A percentile compares a stretch with the other conserved stretches of the same genome.
Conservation (phyloP, 805 yeast species). For the Martiniozyma abietophila region DNA sequence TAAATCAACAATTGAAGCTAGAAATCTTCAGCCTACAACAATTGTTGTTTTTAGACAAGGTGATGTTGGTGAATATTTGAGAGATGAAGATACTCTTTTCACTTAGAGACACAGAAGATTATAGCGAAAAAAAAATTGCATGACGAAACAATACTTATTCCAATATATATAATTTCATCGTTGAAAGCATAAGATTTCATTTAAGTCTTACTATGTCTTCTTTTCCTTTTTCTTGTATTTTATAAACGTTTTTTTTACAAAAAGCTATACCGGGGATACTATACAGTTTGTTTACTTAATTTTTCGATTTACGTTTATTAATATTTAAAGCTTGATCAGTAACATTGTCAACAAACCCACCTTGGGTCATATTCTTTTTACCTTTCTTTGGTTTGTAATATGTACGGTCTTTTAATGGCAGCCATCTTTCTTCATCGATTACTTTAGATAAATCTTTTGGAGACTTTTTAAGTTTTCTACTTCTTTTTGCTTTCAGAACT, state of each 20-base stretch:
- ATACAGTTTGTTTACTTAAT: too few relatives aligned
- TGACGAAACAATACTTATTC: too few relatives aligned
- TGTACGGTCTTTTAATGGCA: constrained; percentile 79
- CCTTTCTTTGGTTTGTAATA: constrained; percentile 73
- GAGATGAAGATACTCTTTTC: constrained; percentile 95
- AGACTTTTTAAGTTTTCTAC: constrained; percentile 22
- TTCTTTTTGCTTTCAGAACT: constrained; percentile 13
- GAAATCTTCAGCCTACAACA: constrained; percentile 84
- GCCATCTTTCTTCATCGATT: constrained; percentile 79
- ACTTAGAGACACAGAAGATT: too few relatives aligned
- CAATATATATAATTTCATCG: too few relatives aligned
- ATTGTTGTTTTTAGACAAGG: constrained; percentile 95
- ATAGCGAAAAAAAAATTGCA: too few relatives aligned
- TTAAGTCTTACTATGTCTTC: too few relatives aligned
- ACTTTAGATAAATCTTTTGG: constrained; percentile 18
- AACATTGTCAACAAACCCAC: constrained; percentile 43
- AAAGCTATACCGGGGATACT: too few relatives aligned
- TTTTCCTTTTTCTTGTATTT: constrained; percentile 25
- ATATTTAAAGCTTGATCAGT: constrained; percentile 31
- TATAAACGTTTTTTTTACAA: too few relatives aligned
- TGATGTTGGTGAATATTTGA: constrained; percentile 93
- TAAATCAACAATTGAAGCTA: constrained; percentile 80
- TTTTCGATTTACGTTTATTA: constrained; percentile 1
- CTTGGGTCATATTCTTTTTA: constrained; percentile 57
- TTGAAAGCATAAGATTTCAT: too few relatives aligned